Evolutionary conservation across 108 stramenopile genomes (phyloP), one percentile per base, ranked within the genome.

Genomic region (Cylindrotheca closterium): DNA sequence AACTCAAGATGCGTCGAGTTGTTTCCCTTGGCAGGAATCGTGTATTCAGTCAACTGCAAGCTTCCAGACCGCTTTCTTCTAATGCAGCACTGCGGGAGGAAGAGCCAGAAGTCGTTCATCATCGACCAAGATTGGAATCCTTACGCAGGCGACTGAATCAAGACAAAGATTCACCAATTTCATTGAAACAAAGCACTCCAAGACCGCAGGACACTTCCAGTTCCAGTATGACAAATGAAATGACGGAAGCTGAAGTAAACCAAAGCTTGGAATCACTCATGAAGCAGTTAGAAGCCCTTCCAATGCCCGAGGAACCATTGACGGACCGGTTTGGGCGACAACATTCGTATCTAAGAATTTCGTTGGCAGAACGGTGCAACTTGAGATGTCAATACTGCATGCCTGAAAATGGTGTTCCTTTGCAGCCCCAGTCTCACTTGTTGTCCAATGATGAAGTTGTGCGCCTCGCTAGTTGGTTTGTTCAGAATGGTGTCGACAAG

Each of bases 341-440:
- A 33, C 99, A 99, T 68, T 89, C 85, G 67, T 99, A 99, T 68
- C 69, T 99, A 30, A 88, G 98, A 60, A 90, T 98, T 46, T 97
- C 95, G 3, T 79, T 98, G 33, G 84, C 94, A n/a, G 97, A 98
- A 77, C 87, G 95, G 42, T 98, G 97, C 81, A 99, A 99, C 65
- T 75, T 99, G 46, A 78, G 98, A 22, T 99, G 99, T 76, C 73
- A 70, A 33, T 99, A 99, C 63, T 99, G 99, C 80, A 99, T 99
- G 99, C 99, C 99, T 3, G 88, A 81, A 48, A 89, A 98, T 26
- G 99, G 98, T 34, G 95, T 98, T 7, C 85, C 89, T 25, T 58
- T 85, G 28, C 80, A 84, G 33, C 87, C 85, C 3, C 54, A 91
- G 18, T 30, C 49, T 8, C 73, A 90, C 33, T 70, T 99, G 60